Evolutionary conservation across 257 asterid genomes (phyloP), one percentile per base, ranked within the genome.

Genomic region (Eucommia ulmoides): DNA sequence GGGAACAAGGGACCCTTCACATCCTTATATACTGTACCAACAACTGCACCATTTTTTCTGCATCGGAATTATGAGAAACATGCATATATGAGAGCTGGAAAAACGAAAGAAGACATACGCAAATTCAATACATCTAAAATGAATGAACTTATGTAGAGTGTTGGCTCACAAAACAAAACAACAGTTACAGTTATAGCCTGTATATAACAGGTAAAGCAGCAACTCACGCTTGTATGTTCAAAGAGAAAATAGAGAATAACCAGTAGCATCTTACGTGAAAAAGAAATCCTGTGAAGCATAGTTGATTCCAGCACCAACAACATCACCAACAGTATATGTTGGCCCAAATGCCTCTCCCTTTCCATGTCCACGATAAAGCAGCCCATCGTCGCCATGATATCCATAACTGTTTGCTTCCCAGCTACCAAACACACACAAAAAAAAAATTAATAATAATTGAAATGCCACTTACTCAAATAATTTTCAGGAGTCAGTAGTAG

Each of bases 341-440:
- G 98, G 93, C 38, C 96, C 96, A 70, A 91, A 91, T 7, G 75
- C 19, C 44, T 86, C 99, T 62, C 99, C 99, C 58, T 81, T 86
- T 48, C 75, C 95, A 29, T 76, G 87, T 35, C 99, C 99, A 56
- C 80, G 94, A 62, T 86, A 86, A 50, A 91, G 89, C 49, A 71
- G 70, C 20, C 96, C 96, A 65, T 86, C 95, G 64, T 81, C 96
- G 29, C 95, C 96, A 56, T 79, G 96, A 77, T 91, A 91, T 49
- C 99, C 99, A 18, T 58, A 86, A 65, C 89, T 91, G 70, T 86
- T 86, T 48, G 93, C 68, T 62, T 86, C 97, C 97, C 94, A 91
- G 48, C 99, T 91, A 81, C 58, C 22, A 50, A 33, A 61, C 23
- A n/a, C n/a, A n/a, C n/a, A n/a, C n/a, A n/a, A n/a, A n/a, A n/a